Percentiles rank a stretch among this genome's conserved stretches.
phyloP scores from a whole-genome alignment of 768 basidiomycete species.

The Solioccasus polychromus region DNA sequence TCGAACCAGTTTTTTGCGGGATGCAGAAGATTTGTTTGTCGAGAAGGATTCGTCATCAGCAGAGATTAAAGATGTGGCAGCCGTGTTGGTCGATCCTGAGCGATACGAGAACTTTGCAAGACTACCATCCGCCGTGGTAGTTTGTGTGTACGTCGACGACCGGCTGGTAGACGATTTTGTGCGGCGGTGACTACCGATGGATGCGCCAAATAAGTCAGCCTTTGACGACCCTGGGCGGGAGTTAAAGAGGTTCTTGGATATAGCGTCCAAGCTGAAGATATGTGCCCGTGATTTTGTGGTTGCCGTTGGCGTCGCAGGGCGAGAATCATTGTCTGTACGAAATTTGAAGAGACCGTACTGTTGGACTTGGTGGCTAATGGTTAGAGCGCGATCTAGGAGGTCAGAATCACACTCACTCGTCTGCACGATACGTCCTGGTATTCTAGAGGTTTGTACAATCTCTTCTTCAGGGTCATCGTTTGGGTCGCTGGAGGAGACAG shows the following conservation, averaged over 20 bases:
- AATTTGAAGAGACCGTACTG: slow-evolving; percentile 90
- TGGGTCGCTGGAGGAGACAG: slow-evolving; percentile 70
- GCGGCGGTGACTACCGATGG: slow-evolving; percentile 61
- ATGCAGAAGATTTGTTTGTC: slow-evolving; percentile 41
- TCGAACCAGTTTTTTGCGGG: slow-evolving; percentile 47
- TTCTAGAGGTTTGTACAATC: slow-evolving; percentile 71
- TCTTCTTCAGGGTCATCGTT: slow-evolving; percentile 77
- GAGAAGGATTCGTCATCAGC: slow-evolving; percentile 61
- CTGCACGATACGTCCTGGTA: slow-evolving; percentile 73
- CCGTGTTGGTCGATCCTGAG: slow-evolving; percentile 62
- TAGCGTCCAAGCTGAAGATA: slow-evolving; percentile 87
- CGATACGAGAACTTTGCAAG: slow-evolving; percentile 70
- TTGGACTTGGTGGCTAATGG: slow-evolving; percentile 56
- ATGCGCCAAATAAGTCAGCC: slow-evolving; percentile 74
- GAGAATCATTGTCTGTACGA: slow-evolving; percentile 68
- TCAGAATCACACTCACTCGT: slow-evolving; percentile 61
- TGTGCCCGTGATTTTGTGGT: slow-evolving; percentile 69
- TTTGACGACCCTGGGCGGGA: slow-evolving; percentile 63
- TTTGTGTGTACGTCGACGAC: slow-evolving; percentile 69
- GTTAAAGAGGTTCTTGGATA: slow-evolving; percentile 86
- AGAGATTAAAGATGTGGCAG: slow-evolving; percentile 58
- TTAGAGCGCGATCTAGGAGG: background rate
- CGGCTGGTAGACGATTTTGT: slow-evolving; percentile 67
- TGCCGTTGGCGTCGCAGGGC: slow-evolving; percentile 84
- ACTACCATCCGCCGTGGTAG: slow-evolving; percentile 64